phyloP scores from a whole-genome alignment of 2,329 filamentous ascomycete species.

The Aplosporella prunicola region DNA sequence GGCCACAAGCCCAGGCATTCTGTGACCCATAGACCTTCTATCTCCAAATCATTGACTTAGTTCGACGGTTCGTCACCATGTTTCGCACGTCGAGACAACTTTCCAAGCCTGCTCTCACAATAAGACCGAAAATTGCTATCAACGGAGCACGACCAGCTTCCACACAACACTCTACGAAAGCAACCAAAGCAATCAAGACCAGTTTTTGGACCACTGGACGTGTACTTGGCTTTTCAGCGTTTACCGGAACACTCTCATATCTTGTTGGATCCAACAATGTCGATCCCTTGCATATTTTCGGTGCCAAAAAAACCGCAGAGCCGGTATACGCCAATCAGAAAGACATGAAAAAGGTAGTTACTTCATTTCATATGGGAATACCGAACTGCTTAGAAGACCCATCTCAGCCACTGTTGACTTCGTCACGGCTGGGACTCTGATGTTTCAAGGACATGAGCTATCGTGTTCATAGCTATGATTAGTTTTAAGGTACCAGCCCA shows the following conservation, averaged over 20 bases:
- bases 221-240: slow-evolving; percentile 39
- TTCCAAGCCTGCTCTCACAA: slow-evolving; percentile 21
- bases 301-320: slow-evolving; percentile 18
- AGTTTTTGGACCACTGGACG: slow-evolving; percentile 40
- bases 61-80: slow-evolving; percentile 18
- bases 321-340: slow-evolving; percentile 40
- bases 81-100: slow-evolving; percentile 22
- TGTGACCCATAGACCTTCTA: slow-evolving; percentile 14
- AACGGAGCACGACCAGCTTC: slow-evolving; percentile 19
- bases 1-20: slow-evolving; percentile 15
- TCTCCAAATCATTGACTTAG: slow-evolving; percentile 13
- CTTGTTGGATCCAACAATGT: slow-evolving; percentile 38
- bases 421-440: too few species aligned
- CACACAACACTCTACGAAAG: slow-evolving; percentile 18
- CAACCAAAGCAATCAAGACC: slow-evolving; percentile 17
- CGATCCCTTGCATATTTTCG: slow-evolving; percentile 20
- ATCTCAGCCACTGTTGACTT: too few species aligned
- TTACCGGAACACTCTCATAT: slow-evolving; percentile 45
- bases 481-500: neutral
- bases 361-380: neutral
- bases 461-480: slow-evolving; percentile 12
- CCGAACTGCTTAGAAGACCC: too few species aligned
- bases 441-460: neutral
- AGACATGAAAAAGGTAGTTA: slow-evolving; percentile 43
- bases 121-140: slow-evolving; percentile 21